Percentiles rank a stretch among this genome's conserved stretches.
These are phyloP conservation scores for Cercospora sp. DNA, from an alignment of 2,329 filamentous ascomycete species.

Conservation along the genomic window DNA sequence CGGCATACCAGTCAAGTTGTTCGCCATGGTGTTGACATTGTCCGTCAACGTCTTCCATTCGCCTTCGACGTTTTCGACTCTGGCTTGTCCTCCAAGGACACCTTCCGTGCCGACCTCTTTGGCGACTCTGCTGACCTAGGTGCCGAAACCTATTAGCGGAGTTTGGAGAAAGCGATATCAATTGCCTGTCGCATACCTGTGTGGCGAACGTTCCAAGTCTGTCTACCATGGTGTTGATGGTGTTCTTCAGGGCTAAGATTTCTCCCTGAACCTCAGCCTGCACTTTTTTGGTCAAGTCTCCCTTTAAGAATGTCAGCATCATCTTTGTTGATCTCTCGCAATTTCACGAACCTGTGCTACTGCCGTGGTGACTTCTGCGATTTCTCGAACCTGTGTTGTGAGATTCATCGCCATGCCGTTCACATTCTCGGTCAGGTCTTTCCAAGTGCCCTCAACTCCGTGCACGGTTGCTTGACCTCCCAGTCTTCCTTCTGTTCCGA, in stretches of 20 bases:
- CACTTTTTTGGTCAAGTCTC: slow-evolving; percentile 55
- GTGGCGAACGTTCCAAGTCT: slow-evolving; percentile 63
- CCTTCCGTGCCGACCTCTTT: slow-evolving; percentile 65
- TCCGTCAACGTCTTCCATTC: slow-evolving; percentile 68
- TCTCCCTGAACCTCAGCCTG: slow-evolving; percentile 55
- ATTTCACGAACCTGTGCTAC: slow-evolving; percentile 42
- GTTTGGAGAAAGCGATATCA: not conserved
- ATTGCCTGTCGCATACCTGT: slow-evolving; percentile 29
- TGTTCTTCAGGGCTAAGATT: slow-evolving; percentile 72
- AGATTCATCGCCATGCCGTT: slow-evolving; percentile 56
- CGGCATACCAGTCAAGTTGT: slow-evolving; percentile 54
- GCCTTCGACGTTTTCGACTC: slow-evolving; percentile 65
- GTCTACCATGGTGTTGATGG: slow-evolving; percentile 70
- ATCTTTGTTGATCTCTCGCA: not conserved
- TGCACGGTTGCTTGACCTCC: slow-evolving; percentile 55
- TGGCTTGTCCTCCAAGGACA: slow-evolving; percentile 63
- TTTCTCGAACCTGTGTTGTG: slow-evolving; percentile 54
- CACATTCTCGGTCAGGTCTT: slow-evolving; percentile 56
- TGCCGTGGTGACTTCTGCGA: slow-evolving; percentile 55
- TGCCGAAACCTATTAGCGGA: not conserved
- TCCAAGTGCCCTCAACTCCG: slow-evolving; percentile 56
- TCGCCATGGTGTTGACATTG: slow-evolving; percentile 68
- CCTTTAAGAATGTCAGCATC: slow-evolving; percentile 23
- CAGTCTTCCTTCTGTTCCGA: slow-evolving; percentile 54
- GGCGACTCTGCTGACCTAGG: slow-evolving; percentile 63